Evolutionary conservation across 306 rosid genomes (phyloP).

Genomic region (Medicago truncatula): DNA sequence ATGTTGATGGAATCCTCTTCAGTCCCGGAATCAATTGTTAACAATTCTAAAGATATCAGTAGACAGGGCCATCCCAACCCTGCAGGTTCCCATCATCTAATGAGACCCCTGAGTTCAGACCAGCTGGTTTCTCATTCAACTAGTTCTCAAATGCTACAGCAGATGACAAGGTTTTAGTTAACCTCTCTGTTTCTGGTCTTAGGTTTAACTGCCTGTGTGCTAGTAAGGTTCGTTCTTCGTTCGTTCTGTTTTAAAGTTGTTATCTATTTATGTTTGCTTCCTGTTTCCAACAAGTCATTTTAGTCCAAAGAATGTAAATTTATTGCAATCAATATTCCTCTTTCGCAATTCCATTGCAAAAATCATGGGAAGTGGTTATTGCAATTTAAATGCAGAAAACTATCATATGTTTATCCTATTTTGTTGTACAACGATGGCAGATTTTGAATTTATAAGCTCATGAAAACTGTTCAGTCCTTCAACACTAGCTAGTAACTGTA

Average conservation of each 20-base stretch:
- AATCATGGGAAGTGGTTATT: background rate
- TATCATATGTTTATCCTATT: background rate
- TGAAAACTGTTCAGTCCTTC: background rate
- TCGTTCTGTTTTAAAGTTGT: conserved; percentile 42
- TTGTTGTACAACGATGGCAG: background rate
- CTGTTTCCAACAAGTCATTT: conserved; percentile 5
- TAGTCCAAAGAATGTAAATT: conserved; percentile 15
- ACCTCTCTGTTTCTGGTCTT: conserved; percentile 32
- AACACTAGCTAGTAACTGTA: background rate
- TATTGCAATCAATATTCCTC: conserved; percentile 31
- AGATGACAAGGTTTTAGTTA: conserved; percentile 49
- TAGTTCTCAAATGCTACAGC: conserved; percentile 55
- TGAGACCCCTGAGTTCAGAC: conserved; percentile 52
- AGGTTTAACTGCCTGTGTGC: conserved; percentile 33
- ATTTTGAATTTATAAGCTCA: conserved; percentile 9
- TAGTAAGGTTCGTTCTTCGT: conserved; percentile 36
- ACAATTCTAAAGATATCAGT: conserved; percentile 66
- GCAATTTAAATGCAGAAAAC: conserved; percentile 4
- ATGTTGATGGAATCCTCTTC: conserved; percentile 74
- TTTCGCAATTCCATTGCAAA: conserved; percentile 10
- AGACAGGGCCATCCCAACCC: conserved; percentile 75
- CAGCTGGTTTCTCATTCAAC: conserved; percentile 53
- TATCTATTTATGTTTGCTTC: conserved; percentile 28
- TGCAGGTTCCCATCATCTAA: conserved; percentile 59
- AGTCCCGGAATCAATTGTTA: conserved; percentile 54